A percentile compares a stretch with the other conserved stretches of the same genome.
Evolutionary conservation across 768 basidiomycete species (phyloP).

Genomic region (Dacryopinax spathularia): DNA sequence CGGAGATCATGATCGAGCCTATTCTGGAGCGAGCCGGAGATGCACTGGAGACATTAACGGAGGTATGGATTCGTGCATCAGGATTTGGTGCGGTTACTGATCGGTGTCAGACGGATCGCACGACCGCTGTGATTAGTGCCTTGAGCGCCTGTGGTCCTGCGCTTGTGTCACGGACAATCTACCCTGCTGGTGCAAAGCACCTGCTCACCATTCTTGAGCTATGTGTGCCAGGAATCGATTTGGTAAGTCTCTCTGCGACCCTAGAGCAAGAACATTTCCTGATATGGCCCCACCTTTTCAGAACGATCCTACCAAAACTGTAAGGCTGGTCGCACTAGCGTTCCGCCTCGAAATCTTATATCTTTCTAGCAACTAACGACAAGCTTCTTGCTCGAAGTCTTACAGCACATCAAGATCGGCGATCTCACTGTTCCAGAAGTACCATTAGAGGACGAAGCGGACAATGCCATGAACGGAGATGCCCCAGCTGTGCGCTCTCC

Average conservation of each 20-base stretch:
- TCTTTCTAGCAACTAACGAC: conserved; percentile 52
- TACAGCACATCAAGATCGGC: conserved; percentile 60
- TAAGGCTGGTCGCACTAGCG: conserved; percentile 21
- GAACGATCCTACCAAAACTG: conserved; percentile 72
- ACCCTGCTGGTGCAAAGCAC: conserved; percentile 70
- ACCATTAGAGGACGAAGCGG: conserved; percentile 7
- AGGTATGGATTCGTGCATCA: conserved; percentile 32
- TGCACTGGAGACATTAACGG: conserved; percentile 74
- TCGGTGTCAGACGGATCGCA: conserved; percentile 54
- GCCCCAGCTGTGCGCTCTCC: conserved; percentile 10
- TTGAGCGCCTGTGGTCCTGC: conserved; percentile 68
- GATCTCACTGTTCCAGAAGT: conserved; percentile 35
- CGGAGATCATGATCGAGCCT: conserved; percentile 68
- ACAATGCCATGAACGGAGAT: conserved; percentile 25
- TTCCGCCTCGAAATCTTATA: conserved; percentile 10
- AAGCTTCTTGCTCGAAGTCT: conserved; percentile 56
- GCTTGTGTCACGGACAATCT: conserved; percentile 62
- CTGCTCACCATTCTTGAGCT: conserved; percentile 67
- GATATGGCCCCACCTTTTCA: conserved; percentile 16
- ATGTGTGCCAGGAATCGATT: conserved; percentile 73
- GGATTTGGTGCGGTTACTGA: conserved; percentile 7
- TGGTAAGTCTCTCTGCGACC: conserved; percentile 36
- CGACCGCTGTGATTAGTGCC: conserved; percentile 72
- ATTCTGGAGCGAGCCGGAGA: conserved; percentile 74
- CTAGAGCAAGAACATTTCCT: background rate